Conservation (phyloP, 768 basidiomycete species). For the Rubroboletus pulcherrimus region DNA sequence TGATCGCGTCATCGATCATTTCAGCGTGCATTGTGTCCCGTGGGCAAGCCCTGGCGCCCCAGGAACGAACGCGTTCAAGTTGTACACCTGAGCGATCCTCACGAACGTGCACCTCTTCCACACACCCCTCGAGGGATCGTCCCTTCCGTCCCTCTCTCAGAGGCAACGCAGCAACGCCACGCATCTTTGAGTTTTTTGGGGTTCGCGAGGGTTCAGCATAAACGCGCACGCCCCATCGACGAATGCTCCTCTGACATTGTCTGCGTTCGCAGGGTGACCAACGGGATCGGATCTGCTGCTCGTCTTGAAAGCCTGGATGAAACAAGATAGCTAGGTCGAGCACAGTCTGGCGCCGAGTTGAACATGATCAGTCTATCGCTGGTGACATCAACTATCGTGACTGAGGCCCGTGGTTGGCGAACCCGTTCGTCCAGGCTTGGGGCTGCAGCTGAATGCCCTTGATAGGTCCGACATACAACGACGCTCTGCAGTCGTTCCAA, state of each 20-base stretch:
- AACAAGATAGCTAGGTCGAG: neutral
- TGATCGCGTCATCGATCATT: neutral
- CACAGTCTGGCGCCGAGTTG: neutral
- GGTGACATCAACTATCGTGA: neutral
- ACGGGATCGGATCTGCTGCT: too few species aligned
- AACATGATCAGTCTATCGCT: neutral
- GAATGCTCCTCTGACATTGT: neutral
- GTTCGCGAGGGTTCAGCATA: neutral
- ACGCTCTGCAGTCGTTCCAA: neutral
- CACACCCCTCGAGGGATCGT: neutral
- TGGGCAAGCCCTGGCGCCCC: neutral
- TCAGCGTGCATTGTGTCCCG: neutral
- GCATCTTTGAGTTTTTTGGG: neutral
- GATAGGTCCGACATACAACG: neutral
- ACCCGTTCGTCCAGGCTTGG: neutral
- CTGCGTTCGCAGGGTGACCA: neutral
- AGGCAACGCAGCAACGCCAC: neutral
- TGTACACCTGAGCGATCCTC: neutral
- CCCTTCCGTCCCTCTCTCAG: neutral
- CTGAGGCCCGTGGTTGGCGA: neutral
- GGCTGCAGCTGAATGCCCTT: neutral
- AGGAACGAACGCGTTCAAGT: neutral
- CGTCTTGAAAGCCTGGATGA: neutral
- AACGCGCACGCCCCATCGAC: neutral
- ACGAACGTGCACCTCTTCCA: neutral